Conservation (phyloP, 768 basidiomycete species). For the Leccinum pellstonianum region DNA sequence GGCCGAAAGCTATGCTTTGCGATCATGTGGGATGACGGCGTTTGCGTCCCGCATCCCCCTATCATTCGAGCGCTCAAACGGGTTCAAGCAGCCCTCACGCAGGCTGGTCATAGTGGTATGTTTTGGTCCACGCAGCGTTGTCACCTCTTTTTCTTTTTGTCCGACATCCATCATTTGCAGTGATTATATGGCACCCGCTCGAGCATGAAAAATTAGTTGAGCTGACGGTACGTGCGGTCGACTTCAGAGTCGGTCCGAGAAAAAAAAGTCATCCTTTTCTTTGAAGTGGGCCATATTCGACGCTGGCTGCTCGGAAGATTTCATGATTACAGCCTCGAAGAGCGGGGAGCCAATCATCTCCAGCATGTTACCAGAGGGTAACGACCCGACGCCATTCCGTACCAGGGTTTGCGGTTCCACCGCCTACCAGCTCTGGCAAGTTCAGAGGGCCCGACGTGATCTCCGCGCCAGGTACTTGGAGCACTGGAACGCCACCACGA, state of each 20-base stretch:
- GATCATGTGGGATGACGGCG: slow-evolving; percentile 66
- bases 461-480: slow-evolving; percentile 58
- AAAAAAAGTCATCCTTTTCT: not conserved
- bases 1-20: slow-evolving; percentile 55
- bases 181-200: slow-evolving; percentile 68
- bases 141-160: not conserved
- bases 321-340: slow-evolving; percentile 32
- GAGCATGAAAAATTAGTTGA: slow-evolving; percentile 49
- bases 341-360: slow-evolving; percentile 56
- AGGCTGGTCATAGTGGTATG: slow-evolving; percentile 65
- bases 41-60: slow-evolving; percentile 61
- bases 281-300: slow-evolving; percentile 41
- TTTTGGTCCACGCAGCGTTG: not conserved
- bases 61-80: slow-evolving; percentile 57
- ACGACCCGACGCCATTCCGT: slow-evolving; percentile 22
- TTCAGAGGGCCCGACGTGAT: slow-evolving; percentile 47
- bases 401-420: slow-evolving; percentile 33
- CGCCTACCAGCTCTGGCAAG: slow-evolving; percentile 67
- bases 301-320: slow-evolving; percentile 52
- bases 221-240: slow-evolving; percentile 38
- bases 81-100: slow-evolving; percentile 53
- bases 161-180: slow-evolving; percentile 33
- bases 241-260: not conserved
- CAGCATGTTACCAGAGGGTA: slow-evolving; percentile 39
- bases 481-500: slow-evolving; percentile 56